Evolutionary conservation across 2,329 filamentous ascomycete species (phyloP), one percentile per base, ranked within the genome.

Genomic region (Akanthomyces muscarius): DNA sequence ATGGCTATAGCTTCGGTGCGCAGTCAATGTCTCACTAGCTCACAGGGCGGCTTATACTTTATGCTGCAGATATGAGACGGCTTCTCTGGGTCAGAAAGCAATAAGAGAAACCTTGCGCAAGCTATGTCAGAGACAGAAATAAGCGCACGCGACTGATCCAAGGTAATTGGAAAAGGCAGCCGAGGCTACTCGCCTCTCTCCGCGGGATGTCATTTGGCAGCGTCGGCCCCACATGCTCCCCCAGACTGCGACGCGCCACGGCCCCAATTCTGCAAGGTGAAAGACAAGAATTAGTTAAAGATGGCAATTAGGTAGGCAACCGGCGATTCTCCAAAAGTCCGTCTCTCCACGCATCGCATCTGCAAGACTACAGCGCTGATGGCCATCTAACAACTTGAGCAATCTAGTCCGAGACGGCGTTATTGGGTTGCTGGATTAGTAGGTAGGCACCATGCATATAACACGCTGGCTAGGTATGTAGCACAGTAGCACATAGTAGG

Each of bases 311-410:
- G 33, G 33, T 16, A 16, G 38, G 18, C 21, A 42, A 58, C 57
- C 47, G 57, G 57, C 38, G 36, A 51, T 60, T 60, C 25, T 44
- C 47, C 57, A 30, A 60, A 60, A 60, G 16, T 52, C 57, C 57
- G 57, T 28, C 44, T 25, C 53, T 33, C 25, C 53, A 56, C 41
- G 8, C 23, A 7, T 44, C 5, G 8, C 30, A 51, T 21, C 25
- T 36, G 25, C 41, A 48, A 23, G 2, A 41, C 33, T 13, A 47
- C 21, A 47, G 5, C n/a, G 38, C 7, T 16, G 14, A 41, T 16
- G 14, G 5, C 38, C 5, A 11, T 16, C 38, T 11, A 38, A 38
- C 28, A 16, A 16, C 13, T 41, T 7, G 38, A 11, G 16, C 38
- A 10, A 16, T 41, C 4, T 14, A 41, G 45, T 48, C 23, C 45